Evolutionary conservation across 495 filamentous ascomycete species (phyloP).

Genomic region (Coniosporium apollinis): DNA sequence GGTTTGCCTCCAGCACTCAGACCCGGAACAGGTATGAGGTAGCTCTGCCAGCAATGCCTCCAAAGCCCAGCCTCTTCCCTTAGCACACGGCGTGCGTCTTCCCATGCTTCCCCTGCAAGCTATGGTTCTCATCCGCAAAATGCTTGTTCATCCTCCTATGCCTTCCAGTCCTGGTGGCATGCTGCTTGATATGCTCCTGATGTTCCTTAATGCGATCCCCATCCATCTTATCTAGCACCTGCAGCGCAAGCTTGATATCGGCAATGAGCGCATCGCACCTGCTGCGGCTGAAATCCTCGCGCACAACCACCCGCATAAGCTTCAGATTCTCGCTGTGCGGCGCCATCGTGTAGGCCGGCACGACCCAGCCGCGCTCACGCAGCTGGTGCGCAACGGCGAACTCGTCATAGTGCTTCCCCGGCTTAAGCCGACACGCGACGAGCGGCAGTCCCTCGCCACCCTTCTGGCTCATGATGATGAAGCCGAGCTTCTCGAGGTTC

Average conservation of each 20-base stretch:
- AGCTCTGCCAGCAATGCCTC: no score
- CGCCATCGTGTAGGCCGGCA: constrained; percentile 91
- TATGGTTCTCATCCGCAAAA: constrained; percentile 64
- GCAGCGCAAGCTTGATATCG: constrained; percentile 55
- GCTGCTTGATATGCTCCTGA: constrained; percentile 42
- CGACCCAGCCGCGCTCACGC: constrained; percentile 70
- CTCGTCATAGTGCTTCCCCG: constrained; percentile 49
- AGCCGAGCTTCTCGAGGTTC: constrained; percentile 52
- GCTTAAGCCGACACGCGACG: constrained; percentile 64
- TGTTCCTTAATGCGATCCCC: constrained; percentile 46
- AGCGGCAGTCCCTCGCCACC: constrained; percentile 62
- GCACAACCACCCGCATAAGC: constrained; percentile 75
- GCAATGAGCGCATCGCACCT: constrained; percentile 55
- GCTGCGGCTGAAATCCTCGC: constrained; percentile 69
- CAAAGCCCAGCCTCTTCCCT: constrained; percentile 13
- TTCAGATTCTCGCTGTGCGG: constrained; percentile 61
- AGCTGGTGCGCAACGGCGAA: constrained; percentile 54
- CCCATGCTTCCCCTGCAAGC: constrained; percentile 69
- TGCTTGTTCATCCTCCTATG: constrained; percentile 43
- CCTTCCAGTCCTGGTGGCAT: constrained; percentile 37
- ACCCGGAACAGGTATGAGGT: no score
- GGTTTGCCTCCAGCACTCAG: no score
- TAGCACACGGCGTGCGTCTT: constrained; percentile 82
- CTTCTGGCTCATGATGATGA: constrained; percentile 69
- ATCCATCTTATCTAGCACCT: constrained; percentile 58